phyloP scores from a whole-genome alignment of 164 flowering plant species.

The Buxus sempervirens region DNA sequence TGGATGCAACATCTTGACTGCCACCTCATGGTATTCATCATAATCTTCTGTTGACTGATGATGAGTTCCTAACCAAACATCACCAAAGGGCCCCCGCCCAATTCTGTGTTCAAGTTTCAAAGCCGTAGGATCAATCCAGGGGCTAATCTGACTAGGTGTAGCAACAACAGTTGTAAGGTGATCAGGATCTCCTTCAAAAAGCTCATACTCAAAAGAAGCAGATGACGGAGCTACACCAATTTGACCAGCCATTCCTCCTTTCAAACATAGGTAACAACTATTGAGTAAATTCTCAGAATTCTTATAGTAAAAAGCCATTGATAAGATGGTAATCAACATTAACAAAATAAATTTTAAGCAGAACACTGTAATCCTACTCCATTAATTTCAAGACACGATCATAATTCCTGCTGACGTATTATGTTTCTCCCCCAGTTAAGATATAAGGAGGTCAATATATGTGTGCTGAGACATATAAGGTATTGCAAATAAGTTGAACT shows the following conservation, averaged over 20 bases:
- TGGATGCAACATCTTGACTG: constrained; percentile 72
- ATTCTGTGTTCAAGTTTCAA: constrained; percentile 77
- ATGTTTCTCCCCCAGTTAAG: too few species aligned
- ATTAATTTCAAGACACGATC: too few species aligned
- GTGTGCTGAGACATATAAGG: too few species aligned
- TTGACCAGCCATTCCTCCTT: constrained; percentile 56
- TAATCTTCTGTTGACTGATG: constrained; percentile 64
- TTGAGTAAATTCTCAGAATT: neutral
- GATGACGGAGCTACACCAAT: constrained; percentile 29
- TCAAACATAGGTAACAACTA: neutral
- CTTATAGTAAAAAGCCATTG: neutral
- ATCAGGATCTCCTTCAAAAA: constrained; percentile 61
- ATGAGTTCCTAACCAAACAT: constrained; percentile 89
- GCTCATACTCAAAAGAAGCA: constrained; percentile 58
- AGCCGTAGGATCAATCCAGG: constrained; percentile 68
- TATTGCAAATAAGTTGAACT: too few species aligned
- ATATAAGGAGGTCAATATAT: too few species aligned
- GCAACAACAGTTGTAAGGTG: constrained; percentile 55
- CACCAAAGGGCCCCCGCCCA: constrained; percentile 86
- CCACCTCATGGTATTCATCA: constrained; percentile 85
- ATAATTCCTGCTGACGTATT: too few species aligned
- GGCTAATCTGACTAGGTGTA: constrained; percentile 38
- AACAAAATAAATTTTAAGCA: too few species aligned
- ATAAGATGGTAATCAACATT: neutral
- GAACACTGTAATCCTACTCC: too few species aligned